Percentiles rank a stretch among this genome's conserved stretches.
These are phyloP conservation scores for Aspergillus spinulosporus DNA, from an alignment of 2,329 filamentous ascomycete species.

Conservation along the genomic window DNA sequence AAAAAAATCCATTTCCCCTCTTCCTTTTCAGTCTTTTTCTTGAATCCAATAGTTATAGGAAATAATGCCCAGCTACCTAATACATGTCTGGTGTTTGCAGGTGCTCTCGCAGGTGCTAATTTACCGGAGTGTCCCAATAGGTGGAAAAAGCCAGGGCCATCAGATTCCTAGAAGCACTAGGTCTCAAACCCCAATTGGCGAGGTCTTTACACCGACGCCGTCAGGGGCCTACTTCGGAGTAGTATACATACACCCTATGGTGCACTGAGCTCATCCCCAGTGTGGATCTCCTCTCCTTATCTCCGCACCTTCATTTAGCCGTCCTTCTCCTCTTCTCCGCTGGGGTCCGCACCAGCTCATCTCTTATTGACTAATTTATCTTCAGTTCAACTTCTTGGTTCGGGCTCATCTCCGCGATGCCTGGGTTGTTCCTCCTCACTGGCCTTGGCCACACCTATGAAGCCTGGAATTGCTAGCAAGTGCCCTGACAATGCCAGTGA, in stretches of 20 bases:
- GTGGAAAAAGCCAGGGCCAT: slow-evolving; percentile 14
- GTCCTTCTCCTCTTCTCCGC: slow-evolving; percentile 8
- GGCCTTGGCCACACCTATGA: slow-evolving; percentile 3
- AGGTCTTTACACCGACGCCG: background rate
- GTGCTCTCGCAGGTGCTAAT: background rate
- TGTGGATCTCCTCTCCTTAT: background rate
- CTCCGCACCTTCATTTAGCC: slow-evolving; percentile 16
- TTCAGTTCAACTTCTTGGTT: background rate
- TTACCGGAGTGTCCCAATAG: slow-evolving; percentile 14
- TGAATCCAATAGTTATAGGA: too few species aligned
- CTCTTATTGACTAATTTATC: slow-evolving; percentile 3
- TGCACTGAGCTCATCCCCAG: background rate
- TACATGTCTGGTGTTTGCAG: slow-evolving; percentile 5
- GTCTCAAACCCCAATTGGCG: background rate
- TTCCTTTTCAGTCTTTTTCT: too few species aligned
- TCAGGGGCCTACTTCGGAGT: background rate
- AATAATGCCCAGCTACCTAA: too few species aligned
- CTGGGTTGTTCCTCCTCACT: background rate
- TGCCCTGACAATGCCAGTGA: background rate
- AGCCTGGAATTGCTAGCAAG: background rate
- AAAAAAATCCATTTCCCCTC: background rate
- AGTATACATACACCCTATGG: background rate
- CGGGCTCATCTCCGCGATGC: slow-evolving; percentile 18
- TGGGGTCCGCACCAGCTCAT: slow-evolving; percentile 2
- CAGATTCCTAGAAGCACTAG: background rate